Evolutionary conservation across 306 rosid species (phyloP).

Genomic region (Vachellia collinsii): DNA sequence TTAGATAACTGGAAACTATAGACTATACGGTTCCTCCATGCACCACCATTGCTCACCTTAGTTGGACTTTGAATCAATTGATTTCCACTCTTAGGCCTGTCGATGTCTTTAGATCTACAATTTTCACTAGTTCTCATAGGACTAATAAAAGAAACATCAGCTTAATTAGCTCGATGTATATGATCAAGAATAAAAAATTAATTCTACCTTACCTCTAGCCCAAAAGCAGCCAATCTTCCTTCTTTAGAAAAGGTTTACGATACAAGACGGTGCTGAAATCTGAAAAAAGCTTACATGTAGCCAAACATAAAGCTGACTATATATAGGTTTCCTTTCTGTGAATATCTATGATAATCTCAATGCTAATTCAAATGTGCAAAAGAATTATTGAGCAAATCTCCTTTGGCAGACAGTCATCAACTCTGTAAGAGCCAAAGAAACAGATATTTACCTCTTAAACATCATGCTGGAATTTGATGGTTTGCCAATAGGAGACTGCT

Average conservation of each 20-base stretch:
- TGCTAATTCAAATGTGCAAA: not conserved
- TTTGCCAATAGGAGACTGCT: slow-evolving; percentile 31
- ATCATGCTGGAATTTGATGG: not conserved
- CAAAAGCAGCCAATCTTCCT: not conserved
- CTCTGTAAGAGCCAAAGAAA: not conserved
- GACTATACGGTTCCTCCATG: too few species aligned
- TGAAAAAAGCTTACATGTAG: not conserved
- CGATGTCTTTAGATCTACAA: too few species aligned
- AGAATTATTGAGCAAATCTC: slow-evolving; percentile 33
- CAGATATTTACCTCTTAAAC: too few species aligned
- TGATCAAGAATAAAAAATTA: not conserved
- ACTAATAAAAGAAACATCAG: not conserved
- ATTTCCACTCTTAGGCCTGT: too few species aligned
- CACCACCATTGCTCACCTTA: not conserved
- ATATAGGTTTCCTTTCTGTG: not conserved
- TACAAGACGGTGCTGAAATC: not conserved
- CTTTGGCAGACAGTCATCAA: slow-evolving; percentile 22
- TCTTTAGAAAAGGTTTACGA: not conserved
- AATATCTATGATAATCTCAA: not conserved
- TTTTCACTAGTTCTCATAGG: not conserved
- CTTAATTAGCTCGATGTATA: not conserved
- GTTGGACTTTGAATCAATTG: not conserved
- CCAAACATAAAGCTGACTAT: not conserved
- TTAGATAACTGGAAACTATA: too few species aligned
- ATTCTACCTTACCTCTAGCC: not conserved